Base-by-base conservation (phyloP, 2,329 filamentous ascomycete species). In the Thielaviopsis euricoi region DNA sequence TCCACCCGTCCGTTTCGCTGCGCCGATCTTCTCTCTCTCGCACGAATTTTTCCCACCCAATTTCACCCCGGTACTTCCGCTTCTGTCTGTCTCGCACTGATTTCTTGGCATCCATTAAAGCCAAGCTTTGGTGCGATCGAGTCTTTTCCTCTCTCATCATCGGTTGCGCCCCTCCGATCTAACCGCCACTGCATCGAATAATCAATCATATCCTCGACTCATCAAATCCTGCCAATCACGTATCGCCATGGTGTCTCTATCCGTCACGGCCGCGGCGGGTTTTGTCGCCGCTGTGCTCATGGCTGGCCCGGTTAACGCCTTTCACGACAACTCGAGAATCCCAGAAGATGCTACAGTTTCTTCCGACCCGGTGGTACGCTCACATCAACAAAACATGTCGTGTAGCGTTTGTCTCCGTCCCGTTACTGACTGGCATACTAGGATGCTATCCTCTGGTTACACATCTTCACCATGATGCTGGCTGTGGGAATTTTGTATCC, bases 401-500 rank as follows among this genome's bases (percentile, higher is more conserved):
- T 21, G 10, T n/a, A 2, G 25, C 25, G 46, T 54, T 3, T 48
- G 21, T 55, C n/a, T n/a, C n/a, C n/a, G n/a, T n/a, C n/a, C n/a
- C 37, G 22, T 19, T 57, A 29, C 6, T 33, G 22, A 19, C 5
- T 17, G 33, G 12, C 51, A 26, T 15, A 19, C 17, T 15, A 83
- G 79, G 93, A 97, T 69, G 78, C 83, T 49, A 88, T 83, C 65
- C 71, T 98, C 80, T 98, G 93, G 93, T 77, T 85, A 64, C 93
- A 98, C 71, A 97, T 98, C 66, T 77, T 95, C 61, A 71, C 95
- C 52, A 90, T 95, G 77, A 85, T 83, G 69, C 67, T 93, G 60
- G 82, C 89, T 59, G 97, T 94, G 75, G 93, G 93, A 61, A 77
- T 98, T 64, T 80, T 97, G 60, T 97, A 95, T 66, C 93, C 93